These are phyloP conservation scores for Suillus americanus DNA, from an alignment of 768 basidiomycete genomes.

Conservation along the genomic window DNA sequence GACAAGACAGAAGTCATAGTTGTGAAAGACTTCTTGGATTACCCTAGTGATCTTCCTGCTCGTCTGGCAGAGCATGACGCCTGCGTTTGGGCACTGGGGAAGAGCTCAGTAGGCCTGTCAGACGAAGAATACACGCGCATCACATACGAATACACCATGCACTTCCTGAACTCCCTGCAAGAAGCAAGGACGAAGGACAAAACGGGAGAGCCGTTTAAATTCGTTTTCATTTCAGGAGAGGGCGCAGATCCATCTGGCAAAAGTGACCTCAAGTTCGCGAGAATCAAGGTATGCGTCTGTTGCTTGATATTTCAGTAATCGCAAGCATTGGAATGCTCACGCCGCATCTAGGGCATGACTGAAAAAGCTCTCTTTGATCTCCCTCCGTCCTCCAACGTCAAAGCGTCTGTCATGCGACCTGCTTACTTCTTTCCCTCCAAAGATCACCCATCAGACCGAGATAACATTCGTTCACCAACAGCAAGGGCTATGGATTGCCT, in stretches of 20 bases:
- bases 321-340: not conserved
- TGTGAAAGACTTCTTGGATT: slow-evolving; percentile 34
- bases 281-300: slow-evolving; percentile 34
- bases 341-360: slow-evolving; percentile 24
- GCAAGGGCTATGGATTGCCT: slow-evolving; percentile 17
- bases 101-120: slow-evolving; percentile 23
- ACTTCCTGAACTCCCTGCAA: slow-evolving; percentile 29
- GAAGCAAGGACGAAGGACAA: slow-evolving; percentile 16
- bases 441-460: slow-evolving; percentile 26
- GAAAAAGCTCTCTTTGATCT: slow-evolving; percentile 31
- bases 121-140: slow-evolving; percentile 34
- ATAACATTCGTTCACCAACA: slow-evolving; percentile 22
- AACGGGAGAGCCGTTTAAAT: slow-evolving; percentile 32
- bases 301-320: not conserved
- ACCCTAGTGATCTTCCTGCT: slow-evolving; percentile 28
- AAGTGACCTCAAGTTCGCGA: slow-evolving; percentile 30
- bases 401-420: slow-evolving; percentile 30
- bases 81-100: slow-evolving; percentile 38
- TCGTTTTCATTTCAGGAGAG: slow-evolving; percentile 40
- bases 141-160: slow-evolving; percentile 36
- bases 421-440: slow-evolving; percentile 35
- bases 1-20: slow-evolving; percentile 31
- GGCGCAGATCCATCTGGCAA: slow-evolving; percentile 35
- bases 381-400: slow-evolving; percentile 20
- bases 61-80: slow-evolving; percentile 34